Base-by-base conservation (phyloP, 1,139 yeast genomes). In the Candida glucosophila region DNA sequence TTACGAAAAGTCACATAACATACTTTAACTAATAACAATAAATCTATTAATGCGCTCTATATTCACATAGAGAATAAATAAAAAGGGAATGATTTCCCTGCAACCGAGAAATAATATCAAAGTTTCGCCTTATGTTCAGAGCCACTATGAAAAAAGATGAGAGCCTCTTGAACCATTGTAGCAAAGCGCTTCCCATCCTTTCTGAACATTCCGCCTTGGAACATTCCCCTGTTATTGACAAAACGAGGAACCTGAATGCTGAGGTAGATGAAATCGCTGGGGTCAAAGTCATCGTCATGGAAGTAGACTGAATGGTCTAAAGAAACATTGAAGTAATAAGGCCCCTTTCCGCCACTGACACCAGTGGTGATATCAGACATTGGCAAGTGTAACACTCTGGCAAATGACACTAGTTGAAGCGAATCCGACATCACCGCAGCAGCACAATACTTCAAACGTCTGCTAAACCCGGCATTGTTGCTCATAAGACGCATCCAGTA, bases 211-310 rank as follows among this genome's bases (percentile, higher is more conserved):
- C 52, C 49, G 5, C 58, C 65, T 20, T 44, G 47, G 22, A 59
- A 46, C 33, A 61, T 41, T 6, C 51, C 67, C 26, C 70, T 44
- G 41, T 60, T 58, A 34, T 62, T 63, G 30, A 55, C 38, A 27
- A 58, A 48, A 22, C 64, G 45, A 9, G 61, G 59, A 6, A 61
- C 51, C 25, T 39, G 43, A 37, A 52, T 55, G 20, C 48, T 49
- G 33, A 57, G 52, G 27, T 51, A 56, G 24, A 52, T 41, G 67
- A 68, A 63, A 15, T 53, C 41, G 5, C 54, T 53, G 2, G 66
- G 67, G 32, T 62, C 63, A 28, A 61, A 61, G 23, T 50, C 52
- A 25, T 52, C 64, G 30, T 62, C 68, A 34, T 63, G 70, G 39
- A 58, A 58, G 32, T 49, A 59, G 6, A 63, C 46, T 5, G 60